Evolutionary conservation across 2,329 filamentous ascomycete species (phyloP), one percentile per base, ranked within the genome.

Genomic region (Neonectria ditissima): DNA sequence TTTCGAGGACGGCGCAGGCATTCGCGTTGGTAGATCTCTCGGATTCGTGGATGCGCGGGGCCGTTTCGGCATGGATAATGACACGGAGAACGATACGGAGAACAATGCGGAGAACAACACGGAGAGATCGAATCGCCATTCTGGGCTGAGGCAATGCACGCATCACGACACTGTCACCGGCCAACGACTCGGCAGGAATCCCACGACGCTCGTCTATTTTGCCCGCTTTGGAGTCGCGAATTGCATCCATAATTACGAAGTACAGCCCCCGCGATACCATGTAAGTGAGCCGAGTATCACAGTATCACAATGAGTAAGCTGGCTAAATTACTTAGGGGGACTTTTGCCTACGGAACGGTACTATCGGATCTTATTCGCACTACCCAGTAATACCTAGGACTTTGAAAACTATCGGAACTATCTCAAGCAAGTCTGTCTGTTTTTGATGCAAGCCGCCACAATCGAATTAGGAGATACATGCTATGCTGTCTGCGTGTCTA

Each of bases 1-100:
- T 61, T 53, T 60, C 50, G 51, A 55, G 51, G 43, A 60, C 50
- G 51, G 50, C 58, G 52, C 51, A 54, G 58, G 28, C 32, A 5
- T 4, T 18, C 39, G 16, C 10, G 18, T 14, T 41, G 41, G 50
- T 41, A 48, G 16, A 48, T 48, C 45, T 48, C 45, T 48, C 13
- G 10, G 18, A 20, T 44, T 14, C 41, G 2, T 44, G 41, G 18
- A 44, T n/a, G 24, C 16, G 16, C n/a, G 45, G 24, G 45, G 45
- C 45, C 45, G 45, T 20, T 48, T 22, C n/a, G 26, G 5, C n/a
- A 48, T 48, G 45, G 45, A 30, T 14, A 37, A 26, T 4, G 24
- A 4, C 24, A 4, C 24, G 14, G 26, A 48, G 13, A 30, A n/a
- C n/a, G n/a, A n/a, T n/a, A n/a, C n/a, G n/a, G n/a, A n/a, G n/a